Evolutionary conservation across 495 filamentous ascomycete genomes (phyloP), one percentile per base, ranked within the genome.

Genomic region (Penicillium verhagenii): DNA sequence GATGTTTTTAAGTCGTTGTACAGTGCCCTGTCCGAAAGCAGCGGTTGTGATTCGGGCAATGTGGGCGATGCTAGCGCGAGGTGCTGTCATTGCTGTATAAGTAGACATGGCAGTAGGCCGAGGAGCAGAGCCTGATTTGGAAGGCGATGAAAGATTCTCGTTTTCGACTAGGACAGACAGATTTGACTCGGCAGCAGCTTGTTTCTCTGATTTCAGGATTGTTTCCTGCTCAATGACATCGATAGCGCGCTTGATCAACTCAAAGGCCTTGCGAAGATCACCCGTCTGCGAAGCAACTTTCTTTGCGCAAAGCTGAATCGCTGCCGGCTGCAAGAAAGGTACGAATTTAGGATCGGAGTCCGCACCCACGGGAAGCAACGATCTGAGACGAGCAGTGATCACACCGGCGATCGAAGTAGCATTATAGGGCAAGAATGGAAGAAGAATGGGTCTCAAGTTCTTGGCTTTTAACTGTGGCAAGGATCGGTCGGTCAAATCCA

Each of bases 401-500:
- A 99, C 87, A 13, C 83, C 79, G 37, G 88, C 87, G 59, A 99
- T 95, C 55, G 97, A 93, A n/a, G 80, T 67, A 2, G 90, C 92
- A 11, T 86, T 90, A 71, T 97, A 99, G 4, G 94, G 95, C 37
- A 96, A 74, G 68, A 99, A 96, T 4, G 94, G 91, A 14, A 99
- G 84, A 1, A 97, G 79, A 38, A 87, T 85, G 13, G 94, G 94
- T 70, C 91, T 94, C 49, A 97, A 73, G 56, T 92, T 93, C 46
- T 91, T 88, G 2, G 91, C 87, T 73, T 97, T 97, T 20, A 99
- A 79, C 10, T 94, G 88, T 29, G 95, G 94, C 16, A 99, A 83
- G 56, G 96, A 96, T 18, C 95, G 89, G 64, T 97, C 92, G 0
- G 95, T 97, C 37, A 99, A 73, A 64, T 99, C 94, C 50, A 99